phyloP scores from a whole-genome alignment of 108 stramenopile species.

The Chaetoceros muelleri region DNA sequence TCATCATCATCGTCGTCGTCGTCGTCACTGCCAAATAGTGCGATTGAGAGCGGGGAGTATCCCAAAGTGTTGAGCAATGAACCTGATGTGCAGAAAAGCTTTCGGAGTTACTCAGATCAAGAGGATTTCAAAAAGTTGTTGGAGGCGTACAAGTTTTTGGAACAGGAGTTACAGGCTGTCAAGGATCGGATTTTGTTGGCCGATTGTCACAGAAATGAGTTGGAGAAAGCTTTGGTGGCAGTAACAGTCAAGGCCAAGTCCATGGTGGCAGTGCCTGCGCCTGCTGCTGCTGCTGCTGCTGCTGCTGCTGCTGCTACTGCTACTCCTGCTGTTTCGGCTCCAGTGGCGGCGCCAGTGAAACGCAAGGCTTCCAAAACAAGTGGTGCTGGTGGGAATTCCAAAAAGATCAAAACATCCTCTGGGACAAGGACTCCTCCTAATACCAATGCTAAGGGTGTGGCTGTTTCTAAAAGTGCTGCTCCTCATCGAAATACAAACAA shows the following conservation, averaged over 20 bases:
- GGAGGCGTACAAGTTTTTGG: constrained; percentile 52
- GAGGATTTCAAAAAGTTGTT: constrained; percentile 44
- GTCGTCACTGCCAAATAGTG: too few species aligned
- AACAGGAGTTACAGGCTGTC: constrained; percentile 45
- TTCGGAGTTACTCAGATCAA: constrained; percentile 47
- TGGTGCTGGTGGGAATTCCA: too few species aligned
- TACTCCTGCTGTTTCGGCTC: too few species aligned
- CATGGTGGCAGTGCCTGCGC: background rate
- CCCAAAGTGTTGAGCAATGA: constrained; percentile 30
- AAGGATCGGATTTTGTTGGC: constrained; percentile 47
- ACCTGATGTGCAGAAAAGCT: constrained; percentile 26
- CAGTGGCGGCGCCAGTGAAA: too few species aligned
- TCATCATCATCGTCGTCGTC: too few species aligned
- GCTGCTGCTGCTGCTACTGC: too few species aligned
- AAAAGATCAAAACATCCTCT: too few species aligned
- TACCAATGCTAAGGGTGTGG: too few species aligned
- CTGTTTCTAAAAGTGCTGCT: too few species aligned
- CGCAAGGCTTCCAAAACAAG: too few species aligned
- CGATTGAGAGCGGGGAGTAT: background rate
- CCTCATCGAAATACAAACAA: too few species aligned
- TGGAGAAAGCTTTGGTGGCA: constrained; percentile 26
- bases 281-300: constrained; percentile 1
- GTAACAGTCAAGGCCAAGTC: background rate
- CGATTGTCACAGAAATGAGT: constrained; percentile 35
- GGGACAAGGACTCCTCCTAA: too few species aligned